phyloP scores from a whole-genome alignment of 306 rosid species.

The Benincasa hispida region DNA sequence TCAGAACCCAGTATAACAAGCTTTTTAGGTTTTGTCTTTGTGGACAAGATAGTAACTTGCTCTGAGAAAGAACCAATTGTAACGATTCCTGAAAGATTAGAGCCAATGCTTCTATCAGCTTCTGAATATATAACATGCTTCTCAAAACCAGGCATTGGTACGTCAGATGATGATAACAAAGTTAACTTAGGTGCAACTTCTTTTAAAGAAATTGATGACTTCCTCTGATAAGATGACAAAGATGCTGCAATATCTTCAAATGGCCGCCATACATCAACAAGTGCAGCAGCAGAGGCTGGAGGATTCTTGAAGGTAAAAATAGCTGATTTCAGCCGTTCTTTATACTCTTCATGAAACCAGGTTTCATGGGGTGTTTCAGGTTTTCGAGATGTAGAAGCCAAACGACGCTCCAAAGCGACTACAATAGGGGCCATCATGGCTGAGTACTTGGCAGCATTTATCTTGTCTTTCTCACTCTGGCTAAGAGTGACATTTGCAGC shows the following conservation, averaged over 20 bases:
- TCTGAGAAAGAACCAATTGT: constrained; percentile 75
- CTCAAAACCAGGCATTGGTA: constrained; percentile 98
- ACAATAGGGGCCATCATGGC: constrained; percentile 99
- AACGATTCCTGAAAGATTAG: constrained; percentile 54
- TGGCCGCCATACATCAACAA: constrained; percentile 83
- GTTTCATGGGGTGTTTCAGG: constrained; percentile 95
- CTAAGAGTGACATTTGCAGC: constrained; percentile 85
- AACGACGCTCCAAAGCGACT: constrained; percentile 92
- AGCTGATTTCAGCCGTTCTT: constrained; percentile 60
- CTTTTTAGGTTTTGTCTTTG: constrained; percentile 95
- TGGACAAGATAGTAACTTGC: constrained; percentile 67
- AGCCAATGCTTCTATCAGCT: constrained; percentile 30
- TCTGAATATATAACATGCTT: constrained; percentile 49
- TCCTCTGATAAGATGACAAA: constrained; percentile 86
- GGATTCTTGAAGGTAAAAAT: constrained; percentile 64
- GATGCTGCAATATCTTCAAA: constrained; percentile 86
- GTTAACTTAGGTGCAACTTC: constrained; percentile 87
- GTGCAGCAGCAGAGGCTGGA: constrained; percentile 62
- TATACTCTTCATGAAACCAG: constrained; percentile 88
- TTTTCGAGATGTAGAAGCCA: constrained; percentile 86
- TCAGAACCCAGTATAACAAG: constrained; percentile 80
- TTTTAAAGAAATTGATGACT: constrained; percentile 62
- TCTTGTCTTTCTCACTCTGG: constrained; percentile 86
- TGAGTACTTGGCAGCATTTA: constrained; percentile 87
- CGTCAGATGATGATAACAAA: constrained; percentile 70